These are phyloP conservation scores for Sordariomycetes sp. DNA, from an alignment of 2,329 filamentous ascomycete genomes.

Conservation along the genomic window DNA sequence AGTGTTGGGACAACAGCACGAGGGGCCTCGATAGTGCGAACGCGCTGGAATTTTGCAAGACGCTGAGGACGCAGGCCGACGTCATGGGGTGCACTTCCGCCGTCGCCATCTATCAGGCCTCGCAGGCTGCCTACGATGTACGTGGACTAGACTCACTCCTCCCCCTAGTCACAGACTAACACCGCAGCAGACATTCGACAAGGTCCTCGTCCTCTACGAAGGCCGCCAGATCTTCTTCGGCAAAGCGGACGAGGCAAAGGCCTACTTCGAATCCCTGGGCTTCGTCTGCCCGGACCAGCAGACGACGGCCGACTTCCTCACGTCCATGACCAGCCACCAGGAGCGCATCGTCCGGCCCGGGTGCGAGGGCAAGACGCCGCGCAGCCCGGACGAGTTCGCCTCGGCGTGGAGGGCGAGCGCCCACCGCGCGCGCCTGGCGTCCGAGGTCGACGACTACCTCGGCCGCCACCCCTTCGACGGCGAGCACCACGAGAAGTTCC, in stretches of 20 bases:
- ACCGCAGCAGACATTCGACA: conserved; percentile 46
- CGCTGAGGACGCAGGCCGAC: conserved; percentile 35
- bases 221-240: conserved; percentile 60
- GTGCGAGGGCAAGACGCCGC: conserved; percentile 20
- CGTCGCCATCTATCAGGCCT: conserved; percentile 46
- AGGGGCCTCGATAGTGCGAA: conserved; percentile 41
- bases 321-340: conserved; percentile 29
- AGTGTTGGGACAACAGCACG: conserved; percentile 35
- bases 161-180: background rate
- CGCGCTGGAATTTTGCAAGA: conserved; percentile 42
- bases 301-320: conserved; percentile 68
- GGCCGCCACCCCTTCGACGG: conserved; percentile 13
- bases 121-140: conserved; percentile 40
- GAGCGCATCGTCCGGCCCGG: conserved; percentile 22
- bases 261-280: conserved; percentile 51
- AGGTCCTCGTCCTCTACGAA: conserved; percentile 56
- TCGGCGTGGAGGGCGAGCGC: conserved; percentile 19
- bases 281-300: conserved; percentile 57
- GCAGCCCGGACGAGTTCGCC: conserved; percentile 26
- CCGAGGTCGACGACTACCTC: conserved; percentile 17
- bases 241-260: conserved; percentile 46
- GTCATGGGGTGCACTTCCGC: conserved; percentile 33
- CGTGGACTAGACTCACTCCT: background rate
- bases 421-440: conserved; percentile 15
- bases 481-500: conserved; percentile 13